These are phyloP conservation scores for Rhytidhysteron rufulum DNA, from an alignment of 2,329 filamentous ascomycete species.

Conservation along the genomic window DNA sequence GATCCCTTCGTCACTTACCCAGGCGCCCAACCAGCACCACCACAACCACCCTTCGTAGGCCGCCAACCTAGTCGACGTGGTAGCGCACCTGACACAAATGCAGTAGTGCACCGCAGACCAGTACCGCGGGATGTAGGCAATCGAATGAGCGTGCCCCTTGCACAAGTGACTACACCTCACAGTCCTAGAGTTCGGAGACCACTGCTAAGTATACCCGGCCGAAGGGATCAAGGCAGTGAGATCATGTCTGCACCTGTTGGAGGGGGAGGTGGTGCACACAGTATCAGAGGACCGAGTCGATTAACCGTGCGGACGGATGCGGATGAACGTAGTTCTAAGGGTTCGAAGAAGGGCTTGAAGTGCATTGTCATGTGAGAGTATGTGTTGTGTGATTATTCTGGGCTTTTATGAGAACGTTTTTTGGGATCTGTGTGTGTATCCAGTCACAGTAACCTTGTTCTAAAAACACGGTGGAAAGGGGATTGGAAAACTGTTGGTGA, in stretches of 20 bases:
- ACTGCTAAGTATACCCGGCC: neutral
- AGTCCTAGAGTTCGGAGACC: too few relatives aligned
- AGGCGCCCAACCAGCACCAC: too few relatives aligned
- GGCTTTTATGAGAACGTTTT: neutral
- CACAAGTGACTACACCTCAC: neutral
- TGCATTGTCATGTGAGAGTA: constrained; percentile 3
- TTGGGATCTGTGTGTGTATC: neutral
- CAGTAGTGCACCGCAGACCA: too few relatives aligned
- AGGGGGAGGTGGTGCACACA: neutral
- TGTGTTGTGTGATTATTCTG: too few relatives aligned
- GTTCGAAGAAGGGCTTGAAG: neutral
- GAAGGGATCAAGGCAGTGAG: neutral
- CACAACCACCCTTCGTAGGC: too few relatives aligned
- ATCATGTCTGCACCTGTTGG: neutral
- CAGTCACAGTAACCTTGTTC: too few relatives aligned
- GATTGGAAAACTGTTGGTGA: too few relatives aligned
- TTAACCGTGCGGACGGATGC: neutral
- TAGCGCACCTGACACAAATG: neutral
- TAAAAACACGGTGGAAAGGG: too few relatives aligned
- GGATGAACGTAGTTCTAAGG: neutral
- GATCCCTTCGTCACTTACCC: too few relatives aligned
- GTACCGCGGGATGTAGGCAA: neutral
- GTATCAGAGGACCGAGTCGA: neutral
- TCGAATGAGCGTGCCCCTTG: neutral
- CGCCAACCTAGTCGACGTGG: too few relatives aligned